phyloP scores from a whole-genome alignment of 108 stramenopile genomes.

The Parietichytrium sp. region DNA sequence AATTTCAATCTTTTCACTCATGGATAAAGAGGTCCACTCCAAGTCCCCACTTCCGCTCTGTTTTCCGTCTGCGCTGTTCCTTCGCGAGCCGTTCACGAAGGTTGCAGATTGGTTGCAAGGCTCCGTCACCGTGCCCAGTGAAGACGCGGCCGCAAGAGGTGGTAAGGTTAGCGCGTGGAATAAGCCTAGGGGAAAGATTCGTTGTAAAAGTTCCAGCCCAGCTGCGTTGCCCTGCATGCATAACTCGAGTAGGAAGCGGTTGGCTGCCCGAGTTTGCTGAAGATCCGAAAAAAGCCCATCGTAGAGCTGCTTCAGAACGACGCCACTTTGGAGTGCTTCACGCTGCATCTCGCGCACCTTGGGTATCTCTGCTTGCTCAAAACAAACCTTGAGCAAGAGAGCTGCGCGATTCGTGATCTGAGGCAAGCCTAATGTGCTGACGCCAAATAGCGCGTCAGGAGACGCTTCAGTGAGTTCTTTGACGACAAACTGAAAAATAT shows the following conservation, averaged over 20 bases:
- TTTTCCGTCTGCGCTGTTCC: too few species aligned
- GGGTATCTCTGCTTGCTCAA: not conserved
- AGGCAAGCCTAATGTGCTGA: not conserved
- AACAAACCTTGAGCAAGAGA: not conserved
- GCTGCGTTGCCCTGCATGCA: not conserved
- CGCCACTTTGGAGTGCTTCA: not conserved
- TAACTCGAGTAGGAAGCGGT: not conserved
- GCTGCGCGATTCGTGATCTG: not conserved
- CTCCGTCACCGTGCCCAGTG: too few species aligned
- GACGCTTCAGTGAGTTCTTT: not conserved
- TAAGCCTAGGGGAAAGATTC: not conserved
- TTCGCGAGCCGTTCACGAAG: too few species aligned
- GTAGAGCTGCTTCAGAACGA: not conserved
- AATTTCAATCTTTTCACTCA: not conserved
- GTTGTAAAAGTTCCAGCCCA: not conserved
- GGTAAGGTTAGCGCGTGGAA: not conserved
- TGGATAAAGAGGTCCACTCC: too few species aligned
- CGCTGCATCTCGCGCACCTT: not conserved
- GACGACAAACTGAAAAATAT: not conserved
- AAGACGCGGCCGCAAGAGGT: not conserved
- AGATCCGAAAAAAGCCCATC: conserved; percentile 3
- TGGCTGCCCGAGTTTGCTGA: not conserved
- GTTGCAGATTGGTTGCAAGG: too few species aligned
- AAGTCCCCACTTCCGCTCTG: too few species aligned
- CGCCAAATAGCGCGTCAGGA: not conserved